Percentiles rank a stretch among this genome's conserved stretches.
Conservation (phyloP, 2,329 filamentous ascomycete genomes). For the Botrytis aclada region DNA sequence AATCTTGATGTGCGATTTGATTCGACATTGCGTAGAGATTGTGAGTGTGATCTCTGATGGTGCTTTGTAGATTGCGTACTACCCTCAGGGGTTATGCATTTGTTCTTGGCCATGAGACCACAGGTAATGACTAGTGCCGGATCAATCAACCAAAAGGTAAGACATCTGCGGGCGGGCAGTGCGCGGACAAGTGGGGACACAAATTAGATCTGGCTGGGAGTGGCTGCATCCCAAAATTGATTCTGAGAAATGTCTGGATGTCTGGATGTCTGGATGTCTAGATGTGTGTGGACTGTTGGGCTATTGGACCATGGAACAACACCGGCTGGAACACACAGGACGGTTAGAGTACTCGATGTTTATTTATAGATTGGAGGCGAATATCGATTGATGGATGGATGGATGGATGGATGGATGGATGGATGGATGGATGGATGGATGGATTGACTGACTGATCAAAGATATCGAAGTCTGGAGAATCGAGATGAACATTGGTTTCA, state of each 20-base stretch:
- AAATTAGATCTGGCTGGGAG: background rate
- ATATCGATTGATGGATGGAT: no score
- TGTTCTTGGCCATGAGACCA: background rate
- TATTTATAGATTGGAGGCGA: background rate
- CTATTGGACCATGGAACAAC: background rate
- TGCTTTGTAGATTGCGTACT: background rate
- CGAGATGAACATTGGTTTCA: no score
- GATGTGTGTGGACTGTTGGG: background rate
- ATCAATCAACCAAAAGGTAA: background rate
- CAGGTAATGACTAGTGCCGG: background rate
- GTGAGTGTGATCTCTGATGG: background rate
- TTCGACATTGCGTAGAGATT: background rate
- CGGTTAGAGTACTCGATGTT: background rate
- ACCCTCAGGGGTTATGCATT: background rate
- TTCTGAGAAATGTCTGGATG: background rate
- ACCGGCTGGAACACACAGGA: background rate
- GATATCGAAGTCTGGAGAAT: background rate
- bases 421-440: no score
- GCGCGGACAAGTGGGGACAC: background rate
- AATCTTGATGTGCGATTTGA: background rate
- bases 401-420: no score
- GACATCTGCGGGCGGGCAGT: background rate
- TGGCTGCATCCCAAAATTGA: background rate
- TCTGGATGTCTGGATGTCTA: background rate
- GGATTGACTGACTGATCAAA: no score